Percentiles rank a stretch among this genome's conserved stretches.
These are phyloP conservation scores for Phanerochaete sordida DNA, from an alignment of 768 basidiomycete genomes.

Conservation along the genomic window DNA sequence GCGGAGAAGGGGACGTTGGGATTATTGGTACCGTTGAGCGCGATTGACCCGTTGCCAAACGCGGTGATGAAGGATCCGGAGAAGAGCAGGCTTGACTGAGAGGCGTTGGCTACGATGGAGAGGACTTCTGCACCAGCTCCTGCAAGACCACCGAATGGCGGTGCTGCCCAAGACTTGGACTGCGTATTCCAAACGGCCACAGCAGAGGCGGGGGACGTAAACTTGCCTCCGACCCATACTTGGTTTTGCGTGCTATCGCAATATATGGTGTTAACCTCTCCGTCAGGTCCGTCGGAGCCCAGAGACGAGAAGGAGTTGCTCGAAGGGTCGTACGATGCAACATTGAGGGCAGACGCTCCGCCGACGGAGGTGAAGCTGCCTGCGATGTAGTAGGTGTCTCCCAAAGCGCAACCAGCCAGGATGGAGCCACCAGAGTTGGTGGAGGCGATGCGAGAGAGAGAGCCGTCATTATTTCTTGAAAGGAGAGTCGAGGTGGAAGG, in stretches of 20 bases:
- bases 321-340: conserved; percentile 71
- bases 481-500: conserved; percentile 70
- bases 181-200: conserved; percentile 72
- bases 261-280: conserved; percentile 65
- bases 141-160: conserved; percentile 79
- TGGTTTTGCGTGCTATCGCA: conserved; percentile 67
- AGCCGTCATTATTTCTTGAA: conserved; percentile 60
- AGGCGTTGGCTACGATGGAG: conserved; percentile 73
- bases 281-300: conserved; percentile 69
- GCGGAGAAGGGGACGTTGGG: conserved; percentile 82
- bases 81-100: conserved; percentile 76
- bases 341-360: conserved; percentile 57
- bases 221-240: conserved; percentile 78
- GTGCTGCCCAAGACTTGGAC: conserved; percentile 64
- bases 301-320: conserved; percentile 58
- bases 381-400: conserved; percentile 70
- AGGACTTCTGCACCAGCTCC: conserved; percentile 66
- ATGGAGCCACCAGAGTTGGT: conserved; percentile 82
- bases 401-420: conserved; percentile 65
- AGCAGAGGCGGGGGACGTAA: conserved; percentile 61
- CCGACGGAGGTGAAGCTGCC: conserved; percentile 79
- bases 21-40: conserved; percentile 67
- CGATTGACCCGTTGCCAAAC: conserved; percentile 52
- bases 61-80: conserved; percentile 82
- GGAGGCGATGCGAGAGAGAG: conserved; percentile 64